Evolutionary conservation across 179 eudicot genomes (phyloP), one percentile per base, ranked within the genome.

Genomic region (Drosera spatulata): DNA sequence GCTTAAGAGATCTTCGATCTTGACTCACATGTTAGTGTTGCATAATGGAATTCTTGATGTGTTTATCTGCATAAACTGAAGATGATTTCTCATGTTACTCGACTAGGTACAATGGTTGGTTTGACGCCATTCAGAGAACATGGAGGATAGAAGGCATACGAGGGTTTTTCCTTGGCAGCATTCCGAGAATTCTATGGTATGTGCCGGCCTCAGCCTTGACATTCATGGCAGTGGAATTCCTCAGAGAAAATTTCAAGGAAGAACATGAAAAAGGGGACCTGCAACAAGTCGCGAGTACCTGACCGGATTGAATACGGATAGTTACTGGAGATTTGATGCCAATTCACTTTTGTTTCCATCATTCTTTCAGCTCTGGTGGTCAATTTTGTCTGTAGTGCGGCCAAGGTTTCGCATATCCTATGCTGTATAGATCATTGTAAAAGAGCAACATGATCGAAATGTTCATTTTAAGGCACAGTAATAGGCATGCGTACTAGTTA

Each of bases 161-260:
- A 55, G 97, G 95, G 46, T 73, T 87, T 75, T 85, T 90, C 71
- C 62, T 82, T 71, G 97, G 97, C 53, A 83, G 97, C 72, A 46
- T 85, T 66, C 95, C 95, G 10, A 87, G 95, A 65, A 76, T 87
- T 10, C 69, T 78, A 56, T 90, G 97, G 97, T 90, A 87, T 55
- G 65, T 90, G 53, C 97, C 97, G 5, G 97, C 95, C n/a, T 90
- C 97, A 42, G 93, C 97, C 63, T 80, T 85, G 49, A 87, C 90
- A 5, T 87, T 90, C 85, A 90, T 85, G 95, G 83, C 84, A 52
- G 95, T 90, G 41, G 97, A 90, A 61, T 87, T 76, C 71, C 88
- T 90, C 53, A 76, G 93, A 61, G 93, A 87, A 38, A 84, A 79
- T 58, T 87, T 82, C 67, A 77, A 75, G 2, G 46, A 66, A 65